Percentiles rank a stretch among this genome's conserved stretches.
These are phyloP conservation scores for Botrytis fabae DNA, from an alignment of 2,329 filamentous ascomycete genomes.

Conservation along the genomic window DNA sequence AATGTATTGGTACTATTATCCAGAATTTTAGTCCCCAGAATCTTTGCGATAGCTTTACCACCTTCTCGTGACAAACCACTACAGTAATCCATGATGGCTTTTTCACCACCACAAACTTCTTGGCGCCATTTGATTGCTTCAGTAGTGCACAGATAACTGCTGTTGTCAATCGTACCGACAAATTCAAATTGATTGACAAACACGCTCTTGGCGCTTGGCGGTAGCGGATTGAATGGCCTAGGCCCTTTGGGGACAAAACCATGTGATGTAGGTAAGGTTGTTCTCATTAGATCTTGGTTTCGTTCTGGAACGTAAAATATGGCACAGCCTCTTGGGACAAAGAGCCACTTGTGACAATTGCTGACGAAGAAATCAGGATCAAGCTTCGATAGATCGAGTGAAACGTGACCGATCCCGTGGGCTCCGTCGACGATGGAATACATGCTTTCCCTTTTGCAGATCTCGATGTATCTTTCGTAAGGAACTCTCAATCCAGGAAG, in stretches of 20 bases:
- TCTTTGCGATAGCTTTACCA: slow-evolving; percentile 58
- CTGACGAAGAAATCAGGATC: slow-evolving; percentile 84
- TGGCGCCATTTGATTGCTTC: slow-evolving; percentile 71
- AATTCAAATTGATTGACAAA: slow-evolving; percentile 76
- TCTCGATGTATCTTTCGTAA: slow-evolving; percentile 64
- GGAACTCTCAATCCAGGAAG: slow-evolving; percentile 78
- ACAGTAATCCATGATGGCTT: slow-evolving; percentile 64
- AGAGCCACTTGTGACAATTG: slow-evolving; percentile 92
- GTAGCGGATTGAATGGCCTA: slow-evolving; percentile 42
- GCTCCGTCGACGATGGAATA: slow-evolving; percentile 75
- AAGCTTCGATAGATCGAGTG: slow-evolving; percentile 63
- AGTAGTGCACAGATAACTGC: slow-evolving; percentile 70
- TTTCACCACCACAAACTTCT: slow-evolving; percentile 71
- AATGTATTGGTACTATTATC: slow-evolving; percentile 64
- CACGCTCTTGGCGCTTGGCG: slow-evolving; percentile 46
- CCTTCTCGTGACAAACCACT: slow-evolving; percentile 63
- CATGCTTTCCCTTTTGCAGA: slow-evolving; percentile 67
- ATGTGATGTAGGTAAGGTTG: slow-evolving; percentile 77
- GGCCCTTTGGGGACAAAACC: slow-evolving; percentile 60
- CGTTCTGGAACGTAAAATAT: slow-evolving; percentile 75
- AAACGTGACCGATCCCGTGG: slow-evolving; percentile 79
- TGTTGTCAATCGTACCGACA: slow-evolving; percentile 72
- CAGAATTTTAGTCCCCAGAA: slow-evolving; percentile 69
- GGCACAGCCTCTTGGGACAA: slow-evolving; percentile 75
- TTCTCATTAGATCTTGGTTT: slow-evolving; percentile 74